These are phyloP conservation scores for Entomortierella chlamydospora DNA, from an alignment of 192 early-diverging fungal genomes.

Conservation along the genomic window DNA sequence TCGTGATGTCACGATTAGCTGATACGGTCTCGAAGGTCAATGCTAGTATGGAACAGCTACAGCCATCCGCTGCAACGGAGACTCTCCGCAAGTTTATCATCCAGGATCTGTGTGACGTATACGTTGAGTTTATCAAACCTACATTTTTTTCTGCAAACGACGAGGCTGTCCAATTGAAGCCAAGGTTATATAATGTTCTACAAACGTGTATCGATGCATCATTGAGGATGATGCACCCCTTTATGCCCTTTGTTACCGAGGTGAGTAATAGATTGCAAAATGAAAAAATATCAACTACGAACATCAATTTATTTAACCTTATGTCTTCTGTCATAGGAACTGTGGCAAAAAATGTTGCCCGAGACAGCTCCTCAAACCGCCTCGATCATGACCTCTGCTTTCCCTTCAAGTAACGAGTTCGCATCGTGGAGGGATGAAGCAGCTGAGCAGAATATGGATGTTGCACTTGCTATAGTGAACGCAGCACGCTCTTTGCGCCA, in stretches of 20 bases:
- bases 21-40: slow-evolving; percentile 75
- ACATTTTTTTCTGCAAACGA: slow-evolving; percentile 73
- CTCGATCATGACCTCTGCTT: slow-evolving; percentile 62
- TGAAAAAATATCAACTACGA: background rate
- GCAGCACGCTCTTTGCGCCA: slow-evolving; percentile 66
- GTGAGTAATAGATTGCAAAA: slow-evolving; percentile 53
- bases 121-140: slow-evolving; percentile 89
- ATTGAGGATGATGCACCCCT: slow-evolving; percentile 89
- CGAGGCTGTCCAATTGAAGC: slow-evolving; percentile 64
- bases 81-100: slow-evolving; percentile 89
- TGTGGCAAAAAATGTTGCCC: slow-evolving; percentile 62
- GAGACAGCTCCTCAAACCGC: slow-evolving; percentile 11
- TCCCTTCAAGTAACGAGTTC: slow-evolving; percentile 52
- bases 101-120: slow-evolving; percentile 95
- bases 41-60: slow-evolving; percentile 71
- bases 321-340: background rate
- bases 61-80: slow-evolving; percentile 83
- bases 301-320: background rate
- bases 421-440: slow-evolving; percentile 43
- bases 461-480: slow-evolving; percentile 59
- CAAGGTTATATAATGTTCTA: slow-evolving; percentile 62
- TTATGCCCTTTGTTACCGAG: slow-evolving; percentile 98
- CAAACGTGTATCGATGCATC: slow-evolving; percentile 82
- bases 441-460: slow-evolving; percentile 63
- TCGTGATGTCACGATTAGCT: slow-evolving; percentile 86